Conservation (phyloP, 2,329 filamentous ascomycete genomes). For the Akanthomyces lecanii region DNA sequence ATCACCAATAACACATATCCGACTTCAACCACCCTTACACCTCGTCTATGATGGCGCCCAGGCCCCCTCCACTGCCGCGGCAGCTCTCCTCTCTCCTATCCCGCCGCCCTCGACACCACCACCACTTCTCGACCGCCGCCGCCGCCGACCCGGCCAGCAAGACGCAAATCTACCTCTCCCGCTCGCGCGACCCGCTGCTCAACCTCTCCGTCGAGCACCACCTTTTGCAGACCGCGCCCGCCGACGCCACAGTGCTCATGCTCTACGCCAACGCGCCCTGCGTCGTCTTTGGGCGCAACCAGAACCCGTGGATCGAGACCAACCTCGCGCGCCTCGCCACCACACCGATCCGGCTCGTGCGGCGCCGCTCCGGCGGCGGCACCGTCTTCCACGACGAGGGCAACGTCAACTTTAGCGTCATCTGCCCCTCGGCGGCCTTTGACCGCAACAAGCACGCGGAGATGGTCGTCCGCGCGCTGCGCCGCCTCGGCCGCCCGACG, state of each 20-base stretch:
- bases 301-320: constrained; percentile 95
- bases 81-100: neutral
- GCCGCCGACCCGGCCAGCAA: constrained; percentile 41
- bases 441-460: constrained; percentile 82
- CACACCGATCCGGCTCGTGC: constrained; percentile 57
- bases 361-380: constrained; percentile 82
- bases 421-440: constrained; percentile 71
- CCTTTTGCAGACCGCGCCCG: constrained; percentile 69
- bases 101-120: neutral
- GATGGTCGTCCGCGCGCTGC: constrained; percentile 86
- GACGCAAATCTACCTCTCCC: constrained; percentile 67
- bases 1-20: constrained; percentile 1
- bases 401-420: constrained; percentile 94
- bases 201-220: constrained; percentile 95
- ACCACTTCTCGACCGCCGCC: constrained; percentile 18
- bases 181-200: constrained; percentile 69
- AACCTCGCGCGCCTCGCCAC: constrained; percentile 60
- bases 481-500: constrained; percentile 50
- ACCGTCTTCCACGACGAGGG: constrained; percentile 91
- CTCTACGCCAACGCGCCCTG: constrained; percentile 85
- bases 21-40: neutral
- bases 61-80: neutral
- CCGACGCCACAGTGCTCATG: constrained; percentile 73
- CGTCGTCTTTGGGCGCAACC: constrained; percentile 89
- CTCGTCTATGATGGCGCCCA: neutral